phyloP scores from a whole-genome alignment of 352 stramenopile species.

The Discostella stelligera region DNA sequence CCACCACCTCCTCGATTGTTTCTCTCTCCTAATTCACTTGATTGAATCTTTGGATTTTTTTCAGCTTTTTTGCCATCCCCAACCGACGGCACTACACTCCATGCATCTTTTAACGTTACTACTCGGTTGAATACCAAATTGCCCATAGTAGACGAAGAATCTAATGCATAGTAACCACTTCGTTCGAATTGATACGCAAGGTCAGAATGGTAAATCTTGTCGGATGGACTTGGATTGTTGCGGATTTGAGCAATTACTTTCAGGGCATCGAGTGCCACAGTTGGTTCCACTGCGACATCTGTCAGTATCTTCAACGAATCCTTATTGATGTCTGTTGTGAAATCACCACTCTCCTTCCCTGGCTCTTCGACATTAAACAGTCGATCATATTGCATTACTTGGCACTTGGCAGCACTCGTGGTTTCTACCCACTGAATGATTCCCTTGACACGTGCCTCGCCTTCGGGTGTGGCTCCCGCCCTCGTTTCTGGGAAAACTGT shows the following conservation, averaged over 20 bases:
- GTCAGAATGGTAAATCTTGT: conserved; percentile 58
- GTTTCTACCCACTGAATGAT: conserved; percentile 93
- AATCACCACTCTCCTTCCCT: conserved; percentile 75
- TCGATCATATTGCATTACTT: conserved; percentile 92
- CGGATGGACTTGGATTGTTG: conserved; percentile 9
- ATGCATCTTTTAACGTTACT: conserved; percentile 90
- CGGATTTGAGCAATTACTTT: conserved; percentile 40
- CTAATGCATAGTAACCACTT: conserved; percentile 93
- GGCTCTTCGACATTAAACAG: conserved; percentile 87
- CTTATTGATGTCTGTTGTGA: conserved; percentile 81
- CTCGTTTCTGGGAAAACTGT: conserved; percentile 72
- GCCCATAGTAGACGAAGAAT: conserved; percentile 77
- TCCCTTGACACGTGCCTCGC: conserved; percentile 88
- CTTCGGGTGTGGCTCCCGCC: conserved; percentile 68
- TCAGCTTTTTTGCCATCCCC: conserved; percentile 31
- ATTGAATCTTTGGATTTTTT: conserved; percentile 32
- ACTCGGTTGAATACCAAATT: conserved; percentile 96
- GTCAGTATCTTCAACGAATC: conserved; percentile 80
- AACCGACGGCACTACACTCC: conserved; percentile 34
- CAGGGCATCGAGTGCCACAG: conserved; percentile 57
- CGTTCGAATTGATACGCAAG: conserved; percentile 94
- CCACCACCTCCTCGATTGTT: conserved; percentile 14
- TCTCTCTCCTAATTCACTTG: conserved; percentile 8
- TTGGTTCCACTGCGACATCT: conserved; percentile 85
- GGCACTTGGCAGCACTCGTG: conserved; percentile 64